These are phyloP conservation scores for Melampsora larici-populina DNA, from an alignment of 1,284 basidiomycete species.

Conservation along the genomic window DNA sequence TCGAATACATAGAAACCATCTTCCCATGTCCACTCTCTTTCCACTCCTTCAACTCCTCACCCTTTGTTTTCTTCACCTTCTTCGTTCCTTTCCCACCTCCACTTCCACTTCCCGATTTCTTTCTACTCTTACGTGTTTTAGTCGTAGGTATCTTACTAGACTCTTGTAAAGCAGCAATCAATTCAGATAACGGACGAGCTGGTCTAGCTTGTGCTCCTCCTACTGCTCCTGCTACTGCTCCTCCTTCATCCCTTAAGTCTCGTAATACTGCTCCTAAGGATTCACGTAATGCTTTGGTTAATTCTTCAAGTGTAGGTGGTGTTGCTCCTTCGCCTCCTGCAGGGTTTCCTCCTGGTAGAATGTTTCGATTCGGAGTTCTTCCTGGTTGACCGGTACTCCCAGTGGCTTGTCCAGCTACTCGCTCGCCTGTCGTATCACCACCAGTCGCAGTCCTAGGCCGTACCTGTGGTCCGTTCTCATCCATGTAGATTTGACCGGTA, in stretches of 20 bases:
- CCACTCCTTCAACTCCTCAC: no score
- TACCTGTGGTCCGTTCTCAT: neutral
- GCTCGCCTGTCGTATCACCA: neutral
- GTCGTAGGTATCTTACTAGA: no score
- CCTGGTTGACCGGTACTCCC: neutral
- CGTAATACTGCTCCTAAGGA: slow-evolving; percentile 6
- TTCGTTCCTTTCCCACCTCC: no score
- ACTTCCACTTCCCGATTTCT: no score
- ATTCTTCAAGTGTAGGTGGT: slow-evolving; percentile 4
- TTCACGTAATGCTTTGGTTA: slow-evolving; percentile 29
- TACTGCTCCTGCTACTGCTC: neutral
- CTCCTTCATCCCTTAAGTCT: slow-evolving; percentile 22
- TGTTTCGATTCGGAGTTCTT: neutral
- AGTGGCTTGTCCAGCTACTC: no score
- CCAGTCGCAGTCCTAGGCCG: neutral
- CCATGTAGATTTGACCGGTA: slow-evolving; percentile 27
- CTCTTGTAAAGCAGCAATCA: no score
- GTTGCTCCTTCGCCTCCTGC: neutral
- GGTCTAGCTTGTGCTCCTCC: no score
- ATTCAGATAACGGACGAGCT: no score
- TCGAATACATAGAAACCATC: no score
- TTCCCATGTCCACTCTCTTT: no score
- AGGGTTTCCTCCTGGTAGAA: neutral
- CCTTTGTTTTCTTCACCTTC: no score
- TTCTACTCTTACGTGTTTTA: no score